phyloP scores from a whole-genome alignment of 1,139 yeast genomes.

The Yamadazyma pseudoaaseri region DNA sequence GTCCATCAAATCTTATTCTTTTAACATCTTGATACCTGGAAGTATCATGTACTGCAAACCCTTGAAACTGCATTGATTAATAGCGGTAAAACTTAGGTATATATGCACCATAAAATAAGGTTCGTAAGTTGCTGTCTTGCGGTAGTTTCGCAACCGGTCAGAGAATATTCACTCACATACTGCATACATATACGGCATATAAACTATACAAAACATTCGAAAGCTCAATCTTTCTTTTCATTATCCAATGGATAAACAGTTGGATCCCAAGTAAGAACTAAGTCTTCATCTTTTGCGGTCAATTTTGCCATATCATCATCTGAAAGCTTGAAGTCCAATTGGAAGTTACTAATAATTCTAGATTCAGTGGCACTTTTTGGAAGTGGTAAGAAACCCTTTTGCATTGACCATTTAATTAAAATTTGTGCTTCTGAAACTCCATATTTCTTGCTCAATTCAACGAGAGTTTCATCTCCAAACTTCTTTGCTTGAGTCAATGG shows the following conservation, averaged over 20 bases:
- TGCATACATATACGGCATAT: too few species aligned
- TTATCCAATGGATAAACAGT: slow-evolving; percentile 2
- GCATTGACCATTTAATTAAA: slow-evolving; percentile 67
- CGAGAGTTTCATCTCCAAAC: slow-evolving; percentile 46
- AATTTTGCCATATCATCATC: slow-evolving; percentile 27
- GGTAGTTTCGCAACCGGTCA: too few species aligned
- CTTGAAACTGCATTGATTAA: slow-evolving; percentile 33
- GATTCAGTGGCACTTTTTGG: slow-evolving; percentile 67
- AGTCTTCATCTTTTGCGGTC: slow-evolving; percentile 1
- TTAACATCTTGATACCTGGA: slow-evolving; percentile 37
- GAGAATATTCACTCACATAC: too few species aligned
- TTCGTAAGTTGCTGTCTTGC: too few species aligned
- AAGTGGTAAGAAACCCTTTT: slow-evolving; percentile 66
- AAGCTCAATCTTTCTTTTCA: too few species aligned
- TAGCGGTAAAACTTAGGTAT: too few species aligned
- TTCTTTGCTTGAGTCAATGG: slow-evolving; percentile 65
- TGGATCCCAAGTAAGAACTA: slow-evolving; percentile 5
- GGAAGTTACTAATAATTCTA: slow-evolving; percentile 41
- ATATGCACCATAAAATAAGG: too few species aligned
- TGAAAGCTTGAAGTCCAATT: slow-evolving; percentile 46
- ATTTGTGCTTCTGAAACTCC: slow-evolving; percentile 57
- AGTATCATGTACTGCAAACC: slow-evolving; percentile 37
- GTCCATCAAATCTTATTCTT: slow-evolving; percentile 32
- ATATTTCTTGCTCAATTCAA: slow-evolving; percentile 53
- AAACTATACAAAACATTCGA: too few species aligned